Evolutionary conservation across 2,329 filamentous ascomycete genomes (phyloP).

Genomic region (Trichoderma endophyticum): DNA sequence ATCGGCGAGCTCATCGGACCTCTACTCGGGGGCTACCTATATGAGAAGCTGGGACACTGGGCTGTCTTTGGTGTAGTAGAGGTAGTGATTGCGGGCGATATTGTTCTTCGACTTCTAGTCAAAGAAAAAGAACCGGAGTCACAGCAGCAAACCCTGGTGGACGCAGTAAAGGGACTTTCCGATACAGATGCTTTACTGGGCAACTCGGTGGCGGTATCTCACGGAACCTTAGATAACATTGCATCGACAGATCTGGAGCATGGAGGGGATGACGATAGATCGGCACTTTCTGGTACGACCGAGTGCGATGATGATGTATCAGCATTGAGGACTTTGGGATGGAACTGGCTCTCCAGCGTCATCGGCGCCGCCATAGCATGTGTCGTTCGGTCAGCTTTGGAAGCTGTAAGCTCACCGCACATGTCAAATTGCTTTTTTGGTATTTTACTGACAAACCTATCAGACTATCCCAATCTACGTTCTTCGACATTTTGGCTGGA

Average conservation of each 20-base stretch:
- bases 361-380: constrained; percentile 4
- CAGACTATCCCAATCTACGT: constrained; percentile 15
- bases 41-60: constrained; percentile 16
- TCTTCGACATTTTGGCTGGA: constrained; percentile 17
- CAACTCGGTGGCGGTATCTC: neutral
- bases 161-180: neutral
- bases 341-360: constrained; percentile 18
- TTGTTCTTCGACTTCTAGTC: constrained; percentile 8
- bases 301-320: neutral
- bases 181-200: neutral
- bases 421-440: neutral
- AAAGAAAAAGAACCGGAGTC: neutral
- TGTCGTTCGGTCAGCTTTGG: constrained; percentile 8
- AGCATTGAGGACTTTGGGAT: neutral
- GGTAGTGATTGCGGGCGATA: neutral
- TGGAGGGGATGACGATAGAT: neutral
- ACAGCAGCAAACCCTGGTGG: neutral
- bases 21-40: constrained; percentile 9
- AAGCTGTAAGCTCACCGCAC: constrained; percentile 1
- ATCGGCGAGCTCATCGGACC: constrained; percentile 16
- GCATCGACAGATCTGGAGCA: neutral
- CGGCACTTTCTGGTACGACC: neutral
- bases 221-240: neutral
- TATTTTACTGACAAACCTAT: neutral
- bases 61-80: constrained; percentile 12